Conservation (phyloP, 2,329 filamentous ascomycete species). For the Sporothrix brasiliensis region DNA sequence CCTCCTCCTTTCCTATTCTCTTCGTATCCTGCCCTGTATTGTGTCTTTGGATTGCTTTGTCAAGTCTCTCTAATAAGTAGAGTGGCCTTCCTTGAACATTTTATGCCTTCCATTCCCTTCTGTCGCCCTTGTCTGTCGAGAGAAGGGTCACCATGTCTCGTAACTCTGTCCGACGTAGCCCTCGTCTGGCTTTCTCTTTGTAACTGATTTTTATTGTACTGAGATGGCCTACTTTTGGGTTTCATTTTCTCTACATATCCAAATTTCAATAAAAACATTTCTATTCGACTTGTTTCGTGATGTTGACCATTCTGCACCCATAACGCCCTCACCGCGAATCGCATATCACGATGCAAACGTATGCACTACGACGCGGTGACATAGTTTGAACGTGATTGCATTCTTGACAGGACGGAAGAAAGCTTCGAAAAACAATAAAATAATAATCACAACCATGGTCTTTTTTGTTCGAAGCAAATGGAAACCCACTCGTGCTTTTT, state of each 20-base stretch:
- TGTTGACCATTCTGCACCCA: not conserved
- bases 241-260: no score
- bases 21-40: not conserved
- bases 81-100: not conserved
- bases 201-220: not conserved
- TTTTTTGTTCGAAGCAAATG: not conserved
- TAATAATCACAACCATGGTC: not conserved
- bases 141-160: not conserved
- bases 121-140: conserved; percentile 1
- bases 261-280: not conserved
- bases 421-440: not conserved
- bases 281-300: not conserved
- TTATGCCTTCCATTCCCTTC: not conserved
- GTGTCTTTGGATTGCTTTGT: conserved; percentile 22
- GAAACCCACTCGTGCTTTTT: not conserved
- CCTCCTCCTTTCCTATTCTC: not conserved
- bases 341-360: not conserved
- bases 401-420: not conserved
- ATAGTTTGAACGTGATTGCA: not conserved
- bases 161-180: not conserved
- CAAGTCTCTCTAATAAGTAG: conserved; percentile 22
- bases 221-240: not conserved
- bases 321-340: not conserved
- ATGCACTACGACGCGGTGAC: not conserved
- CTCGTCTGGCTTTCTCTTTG: not conserved